Evolutionary conservation across 2,329 filamentous ascomycete species (phyloP), one percentile per base, ranked within the genome.

Genomic region (Hymenoscyphus occultus): DNA sequence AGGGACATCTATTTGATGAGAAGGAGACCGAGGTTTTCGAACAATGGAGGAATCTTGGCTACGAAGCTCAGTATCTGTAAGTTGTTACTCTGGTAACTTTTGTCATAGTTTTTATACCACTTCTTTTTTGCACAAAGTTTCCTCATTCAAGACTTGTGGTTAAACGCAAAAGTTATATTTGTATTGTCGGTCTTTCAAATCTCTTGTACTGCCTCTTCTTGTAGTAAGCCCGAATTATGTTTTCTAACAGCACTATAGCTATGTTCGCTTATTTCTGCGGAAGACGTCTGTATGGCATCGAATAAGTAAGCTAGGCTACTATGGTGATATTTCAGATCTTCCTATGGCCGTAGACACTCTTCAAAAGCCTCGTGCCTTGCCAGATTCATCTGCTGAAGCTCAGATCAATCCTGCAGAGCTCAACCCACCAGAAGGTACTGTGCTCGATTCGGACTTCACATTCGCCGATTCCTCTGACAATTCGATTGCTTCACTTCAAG

Each of bases 241-340:
- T 63, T 7, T 48, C 58, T 73, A 32, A 72, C 59, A 4, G 40
- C 14, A 45, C 45, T 5, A 45, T 57, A 94, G 91, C 74, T 96
- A 97, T 78, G 93, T 98, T 14, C 88, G 95, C 28, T 80, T 99
- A 1, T 99, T 99, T 74, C 81, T 99, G 2, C 88, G 95, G 58
- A 99, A 99, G 76, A 92, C 92, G 1, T 90, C 91, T 28, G 88
- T 88, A 1, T 99, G 95, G 95, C 93, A 97, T 80, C 88, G 95
- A 10, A 84, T 92, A 68, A 86, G 84, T 71, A 86, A 87, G 28
- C 78, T 99, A 32, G 86, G 87, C 1, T 97, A 97, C 73, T 86
- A 94, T 73, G 85, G 87, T 69, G 93, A 98, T 75, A 90, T 99
- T 67, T 84, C 88, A 56, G 86, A 97, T 74, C 81, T 93, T 48